These are phyloP conservation scores for Hypoxylon sp. DNA, from an alignment of 2,329 filamentous ascomycete genomes.

Conservation along the genomic window DNA sequence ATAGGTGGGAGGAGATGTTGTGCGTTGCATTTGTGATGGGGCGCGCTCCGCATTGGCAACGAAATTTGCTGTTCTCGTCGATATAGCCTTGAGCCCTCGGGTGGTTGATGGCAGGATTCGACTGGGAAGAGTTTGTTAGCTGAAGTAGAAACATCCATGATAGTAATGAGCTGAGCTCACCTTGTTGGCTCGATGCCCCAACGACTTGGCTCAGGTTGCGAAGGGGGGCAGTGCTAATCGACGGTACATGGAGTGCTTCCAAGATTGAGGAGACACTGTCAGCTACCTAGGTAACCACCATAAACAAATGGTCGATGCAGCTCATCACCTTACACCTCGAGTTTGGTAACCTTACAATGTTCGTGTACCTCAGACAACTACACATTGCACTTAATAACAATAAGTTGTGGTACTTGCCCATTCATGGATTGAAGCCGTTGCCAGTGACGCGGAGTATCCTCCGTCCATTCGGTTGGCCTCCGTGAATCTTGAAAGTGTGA, in stretches of 20 bases:
- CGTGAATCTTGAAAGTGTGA: too few species aligned
- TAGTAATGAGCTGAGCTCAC: background rate
- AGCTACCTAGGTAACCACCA: background rate
- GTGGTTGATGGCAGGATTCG: background rate
- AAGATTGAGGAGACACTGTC: too few species aligned
- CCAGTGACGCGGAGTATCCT: too few species aligned
- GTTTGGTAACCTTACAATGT: too few species aligned
- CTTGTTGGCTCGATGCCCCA: too few species aligned
- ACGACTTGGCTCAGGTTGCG: too few species aligned
- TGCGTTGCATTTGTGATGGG: background rate
- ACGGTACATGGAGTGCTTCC: too few species aligned
- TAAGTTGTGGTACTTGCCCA: too few species aligned
- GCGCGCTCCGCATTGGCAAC: background rate
- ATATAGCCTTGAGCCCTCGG: background rate
- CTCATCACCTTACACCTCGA: background rate
- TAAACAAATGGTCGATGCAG: background rate
- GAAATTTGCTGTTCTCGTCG: background rate
- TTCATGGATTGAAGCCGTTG: too few species aligned
- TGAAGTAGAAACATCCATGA: background rate
- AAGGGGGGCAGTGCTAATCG: too few species aligned
- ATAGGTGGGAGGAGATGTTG: background rate
- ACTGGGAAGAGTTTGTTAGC: background rate
- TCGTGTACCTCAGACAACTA: background rate
- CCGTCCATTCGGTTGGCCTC: too few species aligned
- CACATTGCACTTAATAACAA: too few species aligned